A percentile compares a stretch with the other conserved stretches of the same genome.
Evolutionary conservation across 148 eudicot species (phyloP).

Genomic region (Chenopodium album): DNA sequence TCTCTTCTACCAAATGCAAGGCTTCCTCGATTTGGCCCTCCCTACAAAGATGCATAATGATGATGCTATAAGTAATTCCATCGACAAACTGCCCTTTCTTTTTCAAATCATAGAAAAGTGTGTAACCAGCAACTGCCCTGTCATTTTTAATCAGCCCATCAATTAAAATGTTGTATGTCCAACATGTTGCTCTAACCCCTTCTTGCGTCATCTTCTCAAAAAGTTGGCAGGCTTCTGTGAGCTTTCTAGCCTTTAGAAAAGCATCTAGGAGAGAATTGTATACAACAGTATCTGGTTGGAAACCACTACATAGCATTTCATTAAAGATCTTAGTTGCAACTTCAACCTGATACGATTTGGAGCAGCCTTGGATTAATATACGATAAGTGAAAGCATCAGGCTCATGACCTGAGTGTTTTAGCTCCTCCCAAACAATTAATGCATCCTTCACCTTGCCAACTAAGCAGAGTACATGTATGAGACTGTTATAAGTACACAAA

Average conservation of each 20-base stretch:
- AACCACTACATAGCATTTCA: slow-evolving; percentile 75
- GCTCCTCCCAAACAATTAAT: slow-evolving; percentile 66
- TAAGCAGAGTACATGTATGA: slow-evolving; percentile 66
- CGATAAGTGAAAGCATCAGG: slow-evolving; percentile 78
- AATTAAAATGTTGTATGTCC: slow-evolving; percentile 81
- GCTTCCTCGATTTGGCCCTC: slow-evolving; percentile 60
- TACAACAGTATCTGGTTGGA: slow-evolving; percentile 56
- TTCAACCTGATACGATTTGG: slow-evolving; percentile 53
- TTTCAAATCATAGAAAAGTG: slow-evolving; percentile 69
- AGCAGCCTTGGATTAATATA: slow-evolving; percentile 76
- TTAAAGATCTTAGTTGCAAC: slow-evolving; percentile 59
- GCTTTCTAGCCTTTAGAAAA: slow-evolving; percentile 66
- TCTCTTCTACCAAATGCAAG: slow-evolving; percentile 66
- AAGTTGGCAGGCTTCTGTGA: slow-evolving; percentile 68
- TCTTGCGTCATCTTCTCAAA: slow-evolving; percentile 81
- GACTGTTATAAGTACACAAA: slow-evolving; percentile 83
- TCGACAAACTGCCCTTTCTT: slow-evolving; percentile 80
- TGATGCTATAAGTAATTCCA: slow-evolving; percentile 70
- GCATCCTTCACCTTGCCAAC: slow-evolving; percentile 76
- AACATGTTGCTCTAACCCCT: slow-evolving; percentile 62
- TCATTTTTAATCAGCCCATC: slow-evolving; percentile 79
- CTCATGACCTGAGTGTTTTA: slow-evolving; percentile 72
- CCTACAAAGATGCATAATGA: slow-evolving; percentile 58
- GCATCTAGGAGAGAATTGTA: slow-evolving; percentile 78
- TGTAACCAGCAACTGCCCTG: slow-evolving; percentile 65